Conservation (phyloP, 1,139 yeast genomes). For the Insectozyma bohioensis region DNA sequence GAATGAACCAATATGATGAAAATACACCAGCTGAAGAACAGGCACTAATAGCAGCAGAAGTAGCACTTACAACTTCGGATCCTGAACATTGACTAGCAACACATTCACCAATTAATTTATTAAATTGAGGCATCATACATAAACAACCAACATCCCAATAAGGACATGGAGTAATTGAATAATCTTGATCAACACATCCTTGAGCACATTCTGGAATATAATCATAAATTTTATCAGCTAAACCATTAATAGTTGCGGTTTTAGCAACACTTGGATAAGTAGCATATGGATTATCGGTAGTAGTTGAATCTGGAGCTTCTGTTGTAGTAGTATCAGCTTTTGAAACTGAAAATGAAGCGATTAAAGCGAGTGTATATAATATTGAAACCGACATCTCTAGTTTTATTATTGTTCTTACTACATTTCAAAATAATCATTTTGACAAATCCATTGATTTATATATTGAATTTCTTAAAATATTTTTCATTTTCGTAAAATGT, state of each 20-base stretch:
- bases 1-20: slow-evolving; percentile 39
- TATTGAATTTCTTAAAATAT: too few species aligned
- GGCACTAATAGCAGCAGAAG: slow-evolving; percentile 38
- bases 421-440: too few species aligned
- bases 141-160: slow-evolving; percentile 41
- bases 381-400: too few species aligned
- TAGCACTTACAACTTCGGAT: slow-evolving; percentile 34
- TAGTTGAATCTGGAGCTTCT: slow-evolving; percentile 17
- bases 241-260: slow-evolving; percentile 38
- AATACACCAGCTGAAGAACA: slow-evolving; percentile 46
- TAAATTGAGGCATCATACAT: slow-evolving; percentile 34
- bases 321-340: slow-evolving; percentile 7
- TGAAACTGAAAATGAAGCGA: slow-evolving; percentile 1
- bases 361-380: too few species aligned
- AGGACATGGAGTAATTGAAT: slow-evolving; percentile 33
- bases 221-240: slow-evolving; percentile 33
- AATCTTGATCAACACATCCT: slow-evolving; percentile 28
- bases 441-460: too few species aligned
- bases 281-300: slow-evolving; percentile 20
- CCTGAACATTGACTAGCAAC: slow-evolving; percentile 33
- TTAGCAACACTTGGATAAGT: slow-evolving; percentile 34
- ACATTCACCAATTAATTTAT: slow-evolving; percentile 29
- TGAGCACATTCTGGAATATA: slow-evolving; percentile 25
- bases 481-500: too few species aligned
- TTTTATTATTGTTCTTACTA: too few species aligned